phyloP scores from a whole-genome alignment of 495 filamentous ascomycete genomes.

The Chaetomidium leptoderma region DNA sequence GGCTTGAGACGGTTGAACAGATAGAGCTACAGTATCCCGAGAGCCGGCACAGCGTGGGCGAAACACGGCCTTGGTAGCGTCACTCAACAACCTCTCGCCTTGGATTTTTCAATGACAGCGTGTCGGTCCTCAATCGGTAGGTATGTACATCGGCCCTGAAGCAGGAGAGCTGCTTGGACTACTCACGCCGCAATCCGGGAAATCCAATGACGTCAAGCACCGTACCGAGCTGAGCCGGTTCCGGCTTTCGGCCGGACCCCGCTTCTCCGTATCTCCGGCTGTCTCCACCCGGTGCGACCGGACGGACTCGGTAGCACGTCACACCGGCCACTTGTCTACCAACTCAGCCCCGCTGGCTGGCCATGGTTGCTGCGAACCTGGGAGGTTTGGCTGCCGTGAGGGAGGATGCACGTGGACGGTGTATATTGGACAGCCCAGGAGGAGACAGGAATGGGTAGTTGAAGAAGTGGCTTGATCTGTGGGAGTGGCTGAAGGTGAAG shows the following conservation, averaged over 20 bases:
- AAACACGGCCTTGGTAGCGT: background rate
- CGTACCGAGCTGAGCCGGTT: background rate
- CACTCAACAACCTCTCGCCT: background rate
- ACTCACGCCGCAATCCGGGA: background rate
- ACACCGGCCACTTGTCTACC: background rate
- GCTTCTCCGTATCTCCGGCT: slow-evolving; percentile 2
- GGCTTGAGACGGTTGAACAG: background rate
- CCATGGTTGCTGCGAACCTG: slow-evolving; percentile 76
- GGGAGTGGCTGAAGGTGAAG: slow-evolving; percentile 49
- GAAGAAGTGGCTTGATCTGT: slow-evolving; percentile 61
- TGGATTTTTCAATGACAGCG: no score
- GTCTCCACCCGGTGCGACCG: background rate
- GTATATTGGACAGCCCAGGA: slow-evolving; percentile 73
- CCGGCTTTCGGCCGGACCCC: slow-evolving; percentile 2
- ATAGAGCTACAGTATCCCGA: background rate
- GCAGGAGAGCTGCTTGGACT: background rate
- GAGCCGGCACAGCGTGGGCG: background rate
- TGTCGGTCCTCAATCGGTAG: background rate
- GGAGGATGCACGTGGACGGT: slow-evolving; percentile 61
- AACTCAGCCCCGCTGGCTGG: slow-evolving; percentile 69
- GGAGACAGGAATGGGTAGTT: slow-evolving; percentile 48
- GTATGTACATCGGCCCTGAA: background rate
- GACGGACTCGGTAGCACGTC: background rate
- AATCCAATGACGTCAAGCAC: slow-evolving; percentile 3
- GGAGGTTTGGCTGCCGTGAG: slow-evolving; percentile 64